These are phyloP conservation scores for Talaromyces thailandensis DNA, from an alignment of 495 filamentous ascomycete species.

Conservation along the genomic window DNA sequence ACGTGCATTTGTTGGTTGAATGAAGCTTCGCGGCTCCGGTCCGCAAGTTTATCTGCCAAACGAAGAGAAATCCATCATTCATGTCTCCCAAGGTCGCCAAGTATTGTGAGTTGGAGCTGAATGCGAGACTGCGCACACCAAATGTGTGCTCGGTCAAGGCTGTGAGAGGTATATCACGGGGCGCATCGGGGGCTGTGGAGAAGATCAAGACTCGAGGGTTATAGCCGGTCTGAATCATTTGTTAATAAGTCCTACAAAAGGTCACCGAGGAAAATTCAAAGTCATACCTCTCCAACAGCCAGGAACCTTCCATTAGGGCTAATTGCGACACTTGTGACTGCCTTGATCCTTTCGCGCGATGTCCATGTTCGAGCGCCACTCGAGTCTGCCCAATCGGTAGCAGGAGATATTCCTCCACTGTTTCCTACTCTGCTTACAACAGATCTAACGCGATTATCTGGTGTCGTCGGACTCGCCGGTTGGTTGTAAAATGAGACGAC, in stretches of 20 bases:
- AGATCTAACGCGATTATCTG: constrained; percentile 28
- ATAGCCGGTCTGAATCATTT: constrained; percentile 63
- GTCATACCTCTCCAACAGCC: constrained; percentile 75
- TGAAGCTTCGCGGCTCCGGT: constrained; percentile 81
- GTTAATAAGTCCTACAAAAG: not conserved
- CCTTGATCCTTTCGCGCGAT: constrained; percentile 82
- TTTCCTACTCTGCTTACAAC: constrained; percentile 22
- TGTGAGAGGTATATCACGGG: constrained; percentile 73
- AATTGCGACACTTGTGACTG: constrained; percentile 89
- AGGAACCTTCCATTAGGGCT: constrained; percentile 84
- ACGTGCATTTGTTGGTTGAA: constrained; percentile 90
- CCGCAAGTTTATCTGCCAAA: constrained; percentile 77
- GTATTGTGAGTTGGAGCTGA: constrained; percentile 79
- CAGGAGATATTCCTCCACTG: constrained; percentile 27
- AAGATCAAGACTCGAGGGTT: constrained; percentile 87
- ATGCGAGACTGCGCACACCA: constrained; percentile 80
- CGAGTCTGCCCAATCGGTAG: constrained; percentile 46
- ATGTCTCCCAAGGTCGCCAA: constrained; percentile 78
- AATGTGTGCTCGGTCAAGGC: constrained; percentile 84
- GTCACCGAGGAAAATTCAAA: not conserved
- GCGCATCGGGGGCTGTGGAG: constrained; percentile 62
- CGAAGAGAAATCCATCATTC: constrained; percentile 89
- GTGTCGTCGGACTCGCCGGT: constrained; percentile 48
- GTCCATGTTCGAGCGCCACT: constrained; percentile 65
- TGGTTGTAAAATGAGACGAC: constrained; percentile 47